Base-by-base conservation (phyloP, 148 eudicot species). In the Rhododendron mucronatum region DNA sequence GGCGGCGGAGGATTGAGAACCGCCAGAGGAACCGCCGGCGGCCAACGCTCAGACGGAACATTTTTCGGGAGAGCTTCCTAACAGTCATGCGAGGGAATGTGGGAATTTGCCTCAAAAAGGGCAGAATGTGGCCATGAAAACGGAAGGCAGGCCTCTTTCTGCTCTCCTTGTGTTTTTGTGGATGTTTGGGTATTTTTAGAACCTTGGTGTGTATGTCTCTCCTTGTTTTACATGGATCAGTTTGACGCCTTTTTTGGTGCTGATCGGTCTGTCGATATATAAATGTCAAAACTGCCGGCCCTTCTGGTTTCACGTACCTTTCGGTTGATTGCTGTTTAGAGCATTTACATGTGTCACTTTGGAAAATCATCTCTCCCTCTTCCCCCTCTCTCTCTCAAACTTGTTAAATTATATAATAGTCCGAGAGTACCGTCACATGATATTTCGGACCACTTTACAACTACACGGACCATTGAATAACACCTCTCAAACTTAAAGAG, bases 351-450 rank as follows among this genome's bases (percentile, higher is more conserved):
- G 74, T 67, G 74, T 67, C 74, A 26, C 74, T 67, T 67, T 28
- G 10, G 74, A 67, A 41, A 63, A 67, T 26, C 73, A 11, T 67
- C 15, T 67, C 73, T 67, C 69, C 35, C 35, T 33, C 35, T 33
- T 1, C 35, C 35, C 15, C 26, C 73, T 67, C 69, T 21, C 55
- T 63, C 69, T 63, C 69, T 63, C 50, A 47, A 47, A 47, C 50
- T 47, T 47, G 50, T 41, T 6, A 41, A 41, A 41, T 41, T 41
- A 41, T 41, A 41, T 7, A 41, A 41, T 41, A 41, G 8, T 41
- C 0, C 0, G 7, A 0, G 0, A 6, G 45, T 41, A 5, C 8
- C 0, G 0, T 7, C 45, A 41, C 8, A 1, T 41, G 1, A 41
- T 41, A 41, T 5, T 41, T 7, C 35, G 35, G 35, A 33, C 35